Base-by-base conservation (phyloP, 2,329 filamentous ascomycete genomes). In the Ceratocystis destructans region DNA sequence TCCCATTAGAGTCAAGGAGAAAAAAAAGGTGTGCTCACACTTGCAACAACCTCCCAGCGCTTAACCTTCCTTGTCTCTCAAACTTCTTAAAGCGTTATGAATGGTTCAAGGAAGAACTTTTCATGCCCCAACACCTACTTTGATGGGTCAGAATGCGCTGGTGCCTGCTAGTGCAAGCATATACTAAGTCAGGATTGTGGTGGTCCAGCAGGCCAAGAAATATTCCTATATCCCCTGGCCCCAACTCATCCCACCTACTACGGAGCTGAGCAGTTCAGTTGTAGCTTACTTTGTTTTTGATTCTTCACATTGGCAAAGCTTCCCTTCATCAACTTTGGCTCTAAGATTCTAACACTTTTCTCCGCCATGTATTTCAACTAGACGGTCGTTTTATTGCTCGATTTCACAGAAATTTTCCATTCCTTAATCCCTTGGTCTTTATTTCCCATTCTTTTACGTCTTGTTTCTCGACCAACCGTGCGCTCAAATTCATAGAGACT, bases 141-240 rank as follows among this genome's bases (percentile, higher is more conserved):
- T 53, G 25, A 20, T 25, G 20, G 25, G 20, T 25, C 28, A 59
- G 53, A 12, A 17, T 59, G 10, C 28, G 33, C 28, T 59, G 53
- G 53, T 37, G 53, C 53, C 53, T 33, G 53, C 28, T 59, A 59
- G 53, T 31, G 22, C 53, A 59, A 59, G 53, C 28, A 59, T 37
- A 59, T 31, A 59, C 53, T 59, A 12, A 37, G 28, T n/a, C 53
- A 59, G 53, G 53, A 59, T 59, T 59, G 53, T n/a, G n/a, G 25
- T 59, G n/a, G 53, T 59, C 28, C 6, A 59, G 53, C 50, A 59
- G 28, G 53, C 53, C 53, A 59, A 59, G 53, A 37, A 37, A 59
- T 59, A 33, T 45, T 62, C 33, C 33, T 25, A 61, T 46, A 25
- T 25, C 61, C 50, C 61, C 61, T 48, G 4, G 48, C 55, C 61